phyloP scores from a whole-genome alignment of 2,329 filamentous ascomycete genomes.

The Exophiala oligosperma region DNA sequence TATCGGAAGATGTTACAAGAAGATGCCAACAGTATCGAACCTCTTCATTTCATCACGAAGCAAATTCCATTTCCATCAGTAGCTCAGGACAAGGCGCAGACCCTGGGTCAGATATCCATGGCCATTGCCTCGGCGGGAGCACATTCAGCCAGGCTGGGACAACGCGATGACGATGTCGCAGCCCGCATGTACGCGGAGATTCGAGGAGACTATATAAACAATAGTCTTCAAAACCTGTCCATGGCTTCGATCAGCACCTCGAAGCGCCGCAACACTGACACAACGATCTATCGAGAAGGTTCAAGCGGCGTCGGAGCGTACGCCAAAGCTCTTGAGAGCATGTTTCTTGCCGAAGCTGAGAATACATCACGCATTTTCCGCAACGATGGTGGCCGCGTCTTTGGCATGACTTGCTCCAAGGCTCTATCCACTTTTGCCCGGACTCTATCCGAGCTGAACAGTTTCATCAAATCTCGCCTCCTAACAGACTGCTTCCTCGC shows the following conservation, averaged over 20 bases:
- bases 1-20: slow-evolving; percentile 79
- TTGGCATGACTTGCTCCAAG: slow-evolving; percentile 75
- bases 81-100: slow-evolving; percentile 71
- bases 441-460: slow-evolving; percentile 84
- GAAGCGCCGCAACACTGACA: slow-evolving; percentile 70
- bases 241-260: slow-evolving; percentile 81
- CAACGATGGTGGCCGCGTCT: slow-evolving; percentile 79
- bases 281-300: slow-evolving; percentile 77
- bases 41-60: slow-evolving; percentile 90
- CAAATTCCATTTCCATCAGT: slow-evolving; percentile 77
- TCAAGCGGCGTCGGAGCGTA: slow-evolving; percentile 92
- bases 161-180: slow-evolving; percentile 65
- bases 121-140: slow-evolving; percentile 67
- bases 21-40: slow-evolving; percentile 78
- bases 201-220: slow-evolving; percentile 80
- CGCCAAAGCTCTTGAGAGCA: slow-evolving; percentile 79
- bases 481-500: slow-evolving; percentile 91
- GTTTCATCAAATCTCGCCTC: slow-evolving; percentile 82
- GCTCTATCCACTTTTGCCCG: slow-evolving; percentile 79
- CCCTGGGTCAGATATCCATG: slow-evolving; percentile 74
- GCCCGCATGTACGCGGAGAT: slow-evolving; percentile 82
- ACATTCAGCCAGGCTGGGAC: slow-evolving; percentile 49
- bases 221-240: slow-evolving; percentile 80
- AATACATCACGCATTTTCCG: slow-evolving; percentile 86
- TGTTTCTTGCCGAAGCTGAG: slow-evolving; percentile 86